Conservation (phyloP, 306 rosid species). For the Quercus suber region DNA sequence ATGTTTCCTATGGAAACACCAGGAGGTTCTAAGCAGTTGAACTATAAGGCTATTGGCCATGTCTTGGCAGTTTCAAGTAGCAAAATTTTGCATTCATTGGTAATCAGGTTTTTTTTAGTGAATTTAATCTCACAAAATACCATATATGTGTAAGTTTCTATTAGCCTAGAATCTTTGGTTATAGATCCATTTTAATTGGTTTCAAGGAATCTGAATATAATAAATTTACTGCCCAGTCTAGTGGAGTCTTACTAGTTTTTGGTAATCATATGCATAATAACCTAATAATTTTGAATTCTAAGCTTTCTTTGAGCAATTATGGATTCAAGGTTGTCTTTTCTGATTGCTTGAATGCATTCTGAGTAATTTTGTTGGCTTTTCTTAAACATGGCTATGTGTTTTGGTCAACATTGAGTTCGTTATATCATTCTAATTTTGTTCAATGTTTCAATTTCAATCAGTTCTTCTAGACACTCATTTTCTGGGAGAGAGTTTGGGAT, state of each 20-base stretch:
- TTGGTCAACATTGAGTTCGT: background rate
- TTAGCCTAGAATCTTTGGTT: background rate
- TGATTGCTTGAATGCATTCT: background rate
- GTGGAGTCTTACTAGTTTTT: background rate
- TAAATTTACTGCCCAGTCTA: background rate
- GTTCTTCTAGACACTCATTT: background rate
- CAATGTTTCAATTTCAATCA: background rate
- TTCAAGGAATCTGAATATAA: background rate
- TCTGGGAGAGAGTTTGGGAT: background rate
- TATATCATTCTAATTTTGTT: background rate
- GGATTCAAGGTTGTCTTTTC: background rate
- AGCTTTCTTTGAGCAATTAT: background rate
- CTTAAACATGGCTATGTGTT: background rate
- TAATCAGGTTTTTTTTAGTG: background rate
- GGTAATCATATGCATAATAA: background rate
- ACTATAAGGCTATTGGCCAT: too few species aligned
- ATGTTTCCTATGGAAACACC: too few species aligned
- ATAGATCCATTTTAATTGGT: background rate
- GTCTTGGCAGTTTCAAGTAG: background rate
- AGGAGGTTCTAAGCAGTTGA: too few species aligned
- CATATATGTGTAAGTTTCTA: background rate
- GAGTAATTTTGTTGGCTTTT: background rate
- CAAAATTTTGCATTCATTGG: background rate
- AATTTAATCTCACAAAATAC: background rate
- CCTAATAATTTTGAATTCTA: background rate